Base-by-base conservation (phyloP, 768 basidiomycete species). In the Amanita pallidorosea region DNA sequence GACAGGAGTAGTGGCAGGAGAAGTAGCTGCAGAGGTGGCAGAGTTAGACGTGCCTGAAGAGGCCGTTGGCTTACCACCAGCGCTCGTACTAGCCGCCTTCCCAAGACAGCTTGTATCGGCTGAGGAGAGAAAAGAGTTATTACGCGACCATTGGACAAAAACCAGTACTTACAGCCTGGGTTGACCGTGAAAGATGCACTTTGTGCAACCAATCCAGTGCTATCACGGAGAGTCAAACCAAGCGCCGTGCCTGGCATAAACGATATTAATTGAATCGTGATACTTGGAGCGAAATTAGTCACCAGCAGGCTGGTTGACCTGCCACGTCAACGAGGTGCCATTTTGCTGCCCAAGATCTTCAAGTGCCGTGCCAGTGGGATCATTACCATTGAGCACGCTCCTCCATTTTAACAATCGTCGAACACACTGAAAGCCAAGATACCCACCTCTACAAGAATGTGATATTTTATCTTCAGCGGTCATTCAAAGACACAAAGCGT, bases 171-270 rank as follows among this genome's bases (percentile, higher is more conserved):
- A 85, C 85, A 35, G 45, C 80, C 72, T 6, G 65, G 0, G 27
- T 62, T 57, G 54, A 86, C 60, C 13, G 63, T 68, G 70, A 88
- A 72, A 2, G 77, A 29, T 5, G 74, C 85, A 2, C 74, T 65
- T 57, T 80, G 80, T 0, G 62, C 69, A 44, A 61, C 22, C 0
- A 18, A 0, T 58, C 90, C 89, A 29, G 67, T 76, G 50, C 51
- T 62, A 59, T 93, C 90, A 60, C 74, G 76, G 54, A 92, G 53
- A 11, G 67, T 70, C 25, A 90, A 61, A 47, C 77, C 81, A 51
- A 90, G 62, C 36, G 56, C 61, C 4, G 73, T 75, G n/a, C 70
- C 82, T 79, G 52, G 0, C 46, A 45, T 0, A 45, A 17, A 51
- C 37, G n/a, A 13, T 45, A 42, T 17, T 46, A 31, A 54, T 27